Percentiles rank a stretch among this genome's conserved stretches.
These are phyloP conservation scores for Priceomyces haplophilus DNA, from an alignment of 805 yeast genomes.

Conservation along the genomic window DNA sequence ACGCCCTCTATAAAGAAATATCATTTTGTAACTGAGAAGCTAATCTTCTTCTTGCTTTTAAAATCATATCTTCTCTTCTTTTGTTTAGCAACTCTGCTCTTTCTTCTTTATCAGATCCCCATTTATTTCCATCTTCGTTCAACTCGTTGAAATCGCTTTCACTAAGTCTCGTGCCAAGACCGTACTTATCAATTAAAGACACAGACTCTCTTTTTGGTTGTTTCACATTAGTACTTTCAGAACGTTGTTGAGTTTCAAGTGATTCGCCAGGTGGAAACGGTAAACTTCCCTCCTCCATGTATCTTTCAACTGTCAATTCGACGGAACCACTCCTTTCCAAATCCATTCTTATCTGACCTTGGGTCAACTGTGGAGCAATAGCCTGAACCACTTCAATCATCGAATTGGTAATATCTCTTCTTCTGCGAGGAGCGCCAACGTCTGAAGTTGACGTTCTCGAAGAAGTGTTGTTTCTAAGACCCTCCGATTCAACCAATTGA, in stretches of 20 bases:
- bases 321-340: conserved; percentile 77
- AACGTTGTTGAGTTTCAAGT: conserved; percentile 11
- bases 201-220: conserved; percentile 19
- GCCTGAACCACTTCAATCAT: conserved; percentile 88
- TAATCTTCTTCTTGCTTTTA: conserved; percentile 47
- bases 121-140: conserved; percentile 26
- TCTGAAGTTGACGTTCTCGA: conserved; percentile 8
- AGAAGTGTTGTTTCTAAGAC: conserved; percentile 5
- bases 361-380: conserved; percentile 70
- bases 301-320: conserved; percentile 72
- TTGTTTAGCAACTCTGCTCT: conserved; percentile 20
- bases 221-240: conserved; percentile 4
- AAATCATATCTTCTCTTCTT: conserved; percentile 40
- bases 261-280: conserved; percentile 51
- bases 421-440: conserved; percentile 8
- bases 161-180: conserved; percentile 27
- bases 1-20: conserved; percentile 6
- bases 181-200: conserved; percentile 41
- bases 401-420: conserved; percentile 54
- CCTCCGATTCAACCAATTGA: conserved; percentile 11
- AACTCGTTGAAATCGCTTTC: conserved; percentile 1
- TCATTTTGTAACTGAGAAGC: conserved; percentile 34
- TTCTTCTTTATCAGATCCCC: conserved; percentile 24
- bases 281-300: conserved; percentile 56
- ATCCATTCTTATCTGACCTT: conserved; percentile 69